Base-by-base conservation (phyloP, 2,329 filamentous ascomycete genomes). In the Sclerotinia sclerotiorum region DNA sequence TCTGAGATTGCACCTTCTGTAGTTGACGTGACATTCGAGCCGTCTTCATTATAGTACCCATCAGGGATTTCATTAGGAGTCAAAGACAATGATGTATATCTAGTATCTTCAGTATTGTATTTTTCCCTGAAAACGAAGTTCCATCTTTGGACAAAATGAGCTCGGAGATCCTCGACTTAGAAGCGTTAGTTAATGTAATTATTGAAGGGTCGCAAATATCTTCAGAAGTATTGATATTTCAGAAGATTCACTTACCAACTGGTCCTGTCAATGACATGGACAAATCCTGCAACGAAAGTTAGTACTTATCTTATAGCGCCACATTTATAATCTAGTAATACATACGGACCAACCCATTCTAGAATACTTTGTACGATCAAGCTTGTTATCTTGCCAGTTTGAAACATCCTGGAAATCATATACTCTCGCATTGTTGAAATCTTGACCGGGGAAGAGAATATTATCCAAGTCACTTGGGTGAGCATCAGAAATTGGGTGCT, bases 111-210 rank as follows among this genome's bases (percentile, higher is more conserved):
- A 76, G 72, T 68, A 65, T 79, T 76, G 77, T 97, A 97, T 78
- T 97, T 97, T 64, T 90, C 87, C 68, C 88, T 84, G 72, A 88
- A 97, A 72, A 97, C 94, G 77, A 92, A 96, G 80, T 97, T 97
- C 93, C 94, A 97, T 74, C 93, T 84, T 76, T 97, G 90, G 2
- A 88, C 84, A 74, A 97, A 97, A 77, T 97, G 93, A 6, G 86
- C 84, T 44, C 88, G 83, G 44, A 97, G 82, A 77, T 91, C 93
- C 71, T 89, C 83, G 0, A 94, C 89, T 63, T 15, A 13, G 46
- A 63, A 63, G 29, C 4, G 46, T 63, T 39, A 63, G 46, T 19
- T 13, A 92, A 15, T 21, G 4, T 21, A 27, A 27, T 2, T 7
- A 3, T 21, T 90, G 0, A 89, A 46, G 21, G 4, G 24, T 1